A percentile compares a stretch with the other conserved stretches of the same genome.
These are phyloP conservation scores for Aphanoascus verrucosus DNA, from an alignment of 2,329 filamentous ascomycete genomes.

Conservation along the genomic window DNA sequence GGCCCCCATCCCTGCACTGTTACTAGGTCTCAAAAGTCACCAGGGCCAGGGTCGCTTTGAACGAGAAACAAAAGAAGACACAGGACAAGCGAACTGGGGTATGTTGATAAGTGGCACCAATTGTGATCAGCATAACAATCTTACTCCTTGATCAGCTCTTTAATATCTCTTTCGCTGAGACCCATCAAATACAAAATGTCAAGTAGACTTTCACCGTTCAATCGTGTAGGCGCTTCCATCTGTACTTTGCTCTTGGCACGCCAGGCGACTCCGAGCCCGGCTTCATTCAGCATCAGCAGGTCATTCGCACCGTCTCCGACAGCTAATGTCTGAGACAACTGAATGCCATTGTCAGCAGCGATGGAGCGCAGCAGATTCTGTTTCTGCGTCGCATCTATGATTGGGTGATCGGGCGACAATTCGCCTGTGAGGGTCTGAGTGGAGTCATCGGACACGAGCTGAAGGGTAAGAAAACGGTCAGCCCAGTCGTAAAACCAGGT, in stretches of 20 bases:
- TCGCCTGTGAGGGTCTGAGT: slow-evolving; percentile 47
- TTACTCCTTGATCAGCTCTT: slow-evolving; percentile 29
- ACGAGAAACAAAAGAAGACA: neutral
- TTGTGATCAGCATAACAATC: neutral
- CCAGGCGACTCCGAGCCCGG: slow-evolving; percentile 53
- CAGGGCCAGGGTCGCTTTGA: slow-evolving; percentile 5
- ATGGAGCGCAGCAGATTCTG: slow-evolving; percentile 45
- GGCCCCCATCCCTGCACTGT: neutral
- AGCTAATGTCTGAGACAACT: slow-evolving; percentile 45
- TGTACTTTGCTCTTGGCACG: slow-evolving; percentile 56
- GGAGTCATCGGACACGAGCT: slow-evolving; percentile 41
- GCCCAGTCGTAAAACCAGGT: slow-evolving; percentile 5
- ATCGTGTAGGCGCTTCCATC: slow-evolving; percentile 47
- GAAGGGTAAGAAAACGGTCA: neutral
- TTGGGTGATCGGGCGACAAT: slow-evolving; percentile 43
- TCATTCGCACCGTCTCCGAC: slow-evolving; percentile 58
- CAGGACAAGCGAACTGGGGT: neutral
- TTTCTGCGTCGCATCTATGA: slow-evolving; percentile 52
- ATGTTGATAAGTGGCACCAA: neutral
- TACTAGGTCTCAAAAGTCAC: slow-evolving; percentile 3
- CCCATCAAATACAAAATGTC: slow-evolving; percentile 52
- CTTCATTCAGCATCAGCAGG: slow-evolving; percentile 52
- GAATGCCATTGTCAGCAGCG: slow-evolving; percentile 44
- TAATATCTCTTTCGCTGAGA: slow-evolving; percentile 40
- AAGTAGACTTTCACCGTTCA: slow-evolving; percentile 48